Base-by-base conservation (phyloP, 306 rosid species). In the Malus sylvestris region DNA sequence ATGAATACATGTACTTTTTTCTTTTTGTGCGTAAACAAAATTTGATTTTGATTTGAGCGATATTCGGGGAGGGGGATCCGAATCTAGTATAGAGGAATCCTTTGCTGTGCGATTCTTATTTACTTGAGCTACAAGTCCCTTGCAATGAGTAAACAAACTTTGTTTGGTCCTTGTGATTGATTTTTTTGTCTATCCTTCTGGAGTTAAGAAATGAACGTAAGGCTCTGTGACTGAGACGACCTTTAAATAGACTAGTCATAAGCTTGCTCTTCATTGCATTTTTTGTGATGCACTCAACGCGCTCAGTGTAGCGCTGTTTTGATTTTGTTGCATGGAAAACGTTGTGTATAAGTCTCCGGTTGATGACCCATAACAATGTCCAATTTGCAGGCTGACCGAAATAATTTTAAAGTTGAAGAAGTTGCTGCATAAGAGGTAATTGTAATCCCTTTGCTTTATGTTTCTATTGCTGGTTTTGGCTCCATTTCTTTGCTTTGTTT, bases 361-460 rank as follows among this genome's bases (percentile, higher is more conserved):
- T 57, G 62, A 44, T 44, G 58, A 63, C 76, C n/a, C 10, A 30
- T 16, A 35, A 38, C 32, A 42, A 58, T 82, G 68, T 35, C 69
- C 78, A 52, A n/a, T 78, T 73, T 23, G 80, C 85, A 87, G 89
- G 73, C 65, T 65, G 64, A 35, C 11, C 4, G 29, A 35, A 68
- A 57, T 53, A 23, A 49, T 49, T 27, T 72, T 74, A 66, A 60
- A 38, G 61, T 63, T 73, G 35, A 46, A 78, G 69, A 64, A 59
- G 53, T 63, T 62, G 74, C 60, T 69, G 52, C 51, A 25, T 77
- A 72, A 20, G 79, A 81, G 81, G 86, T 77, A 55, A 45, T 75
- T 59, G 65, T 53, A 69, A 53, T 75, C 80, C 58, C 65, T 8
- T 74, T 6, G 71, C 78, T 23, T 75, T 51, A 60, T 73, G 78